A percentile compares a stretch with the other conserved stretches of the same genome.
phyloP scores from a whole-genome alignment of 257 asterid species.

The Fraxinus excelsior region DNA sequence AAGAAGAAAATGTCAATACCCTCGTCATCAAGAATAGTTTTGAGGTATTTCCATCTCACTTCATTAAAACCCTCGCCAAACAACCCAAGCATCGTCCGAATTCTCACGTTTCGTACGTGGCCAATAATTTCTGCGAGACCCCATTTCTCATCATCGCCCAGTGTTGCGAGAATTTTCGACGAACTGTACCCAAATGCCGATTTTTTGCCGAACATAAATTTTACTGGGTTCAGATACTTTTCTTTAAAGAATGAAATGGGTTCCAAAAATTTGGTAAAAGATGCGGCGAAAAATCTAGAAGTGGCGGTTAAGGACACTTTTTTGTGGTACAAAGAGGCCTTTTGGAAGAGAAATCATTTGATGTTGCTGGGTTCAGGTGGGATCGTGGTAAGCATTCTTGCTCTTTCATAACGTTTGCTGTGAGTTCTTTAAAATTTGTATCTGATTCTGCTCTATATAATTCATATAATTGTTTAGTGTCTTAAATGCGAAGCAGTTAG shows the following conservation, averaged over 20 bases:
- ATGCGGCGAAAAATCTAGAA: conserved; percentile 44
- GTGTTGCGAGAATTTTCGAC: conserved; percentile 29
- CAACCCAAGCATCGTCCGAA: conserved; percentile 36
- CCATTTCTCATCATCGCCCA: conserved; percentile 47
- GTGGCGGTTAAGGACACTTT: conserved; percentile 42
- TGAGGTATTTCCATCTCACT: conserved; percentile 47
- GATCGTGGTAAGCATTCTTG: conserved; percentile 58
- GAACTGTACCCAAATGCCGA: conserved; percentile 34
- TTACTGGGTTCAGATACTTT: conserved; percentile 55
- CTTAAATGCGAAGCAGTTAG: not conserved
- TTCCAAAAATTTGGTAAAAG: conserved; percentile 42
- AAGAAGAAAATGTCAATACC: conserved; percentile 55
- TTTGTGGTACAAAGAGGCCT: conserved; percentile 72
- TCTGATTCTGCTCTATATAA: not conserved
- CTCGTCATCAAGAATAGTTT: conserved; percentile 55
- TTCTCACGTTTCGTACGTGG: conserved; percentile 45
- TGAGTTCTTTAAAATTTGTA: conserved; percentile 55
- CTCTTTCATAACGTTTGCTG: conserved; percentile 33
- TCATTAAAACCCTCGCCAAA: conserved; percentile 51
- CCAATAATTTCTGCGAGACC: conserved; percentile 35
- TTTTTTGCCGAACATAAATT: conserved; percentile 28
- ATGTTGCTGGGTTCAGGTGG: conserved; percentile 75
- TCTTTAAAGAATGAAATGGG: conserved; percentile 48
- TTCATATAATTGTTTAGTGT: not conserved
- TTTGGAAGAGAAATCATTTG: conserved; percentile 84